Conservation (phyloP, 441 rosid species). For the Mallotus repandus region DNA sequence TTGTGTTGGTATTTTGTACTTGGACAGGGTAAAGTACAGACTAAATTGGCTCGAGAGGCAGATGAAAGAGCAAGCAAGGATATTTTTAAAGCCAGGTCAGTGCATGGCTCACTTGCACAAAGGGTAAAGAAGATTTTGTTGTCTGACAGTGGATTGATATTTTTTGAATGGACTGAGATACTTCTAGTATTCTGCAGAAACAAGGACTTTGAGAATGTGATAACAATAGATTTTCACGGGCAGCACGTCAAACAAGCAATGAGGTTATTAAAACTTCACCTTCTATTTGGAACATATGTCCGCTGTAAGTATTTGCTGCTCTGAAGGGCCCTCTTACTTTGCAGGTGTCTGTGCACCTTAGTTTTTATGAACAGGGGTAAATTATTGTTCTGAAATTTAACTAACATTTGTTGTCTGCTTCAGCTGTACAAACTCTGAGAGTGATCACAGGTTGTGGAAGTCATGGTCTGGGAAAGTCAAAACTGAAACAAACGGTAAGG, state of each 20-base stretch:
- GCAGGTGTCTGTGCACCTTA: neutral
- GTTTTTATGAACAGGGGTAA: neutral
- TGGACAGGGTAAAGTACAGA: conserved; percentile 55
- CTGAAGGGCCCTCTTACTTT: neutral
- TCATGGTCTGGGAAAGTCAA: conserved; percentile 77
- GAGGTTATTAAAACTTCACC: conserved; percentile 71
- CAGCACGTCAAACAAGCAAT: conserved; percentile 91
- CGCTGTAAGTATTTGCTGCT: conserved; percentile 55
- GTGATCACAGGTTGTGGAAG: conserved; percentile 92
- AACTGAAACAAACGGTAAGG: conserved; percentile 82
- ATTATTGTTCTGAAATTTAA: conserved; percentile 10
- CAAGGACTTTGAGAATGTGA: conserved; percentile 67
- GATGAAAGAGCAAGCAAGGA: conserved; percentile 86
- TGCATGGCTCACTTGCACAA: conserved; percentile 8
- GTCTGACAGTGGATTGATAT: conserved; percentile 9
- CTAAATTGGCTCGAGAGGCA: conserved; percentile 59
- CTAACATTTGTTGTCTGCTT: conserved; percentile 22
- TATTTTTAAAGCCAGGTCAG: conserved; percentile 81
- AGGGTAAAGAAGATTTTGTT: neutral
- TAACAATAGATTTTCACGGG: conserved; percentile 93
- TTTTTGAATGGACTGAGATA: conserved; percentile 25
- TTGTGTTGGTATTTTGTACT: conserved; percentile 24
- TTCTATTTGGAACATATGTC: conserved; percentile 57
- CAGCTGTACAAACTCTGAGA: conserved; percentile 80
- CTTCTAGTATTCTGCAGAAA: conserved; percentile 51